These are phyloP conservation scores for Smallanthus sonchifolius DNA, from an alignment of 129 eudicot genomes.

Conservation along the genomic window DNA sequence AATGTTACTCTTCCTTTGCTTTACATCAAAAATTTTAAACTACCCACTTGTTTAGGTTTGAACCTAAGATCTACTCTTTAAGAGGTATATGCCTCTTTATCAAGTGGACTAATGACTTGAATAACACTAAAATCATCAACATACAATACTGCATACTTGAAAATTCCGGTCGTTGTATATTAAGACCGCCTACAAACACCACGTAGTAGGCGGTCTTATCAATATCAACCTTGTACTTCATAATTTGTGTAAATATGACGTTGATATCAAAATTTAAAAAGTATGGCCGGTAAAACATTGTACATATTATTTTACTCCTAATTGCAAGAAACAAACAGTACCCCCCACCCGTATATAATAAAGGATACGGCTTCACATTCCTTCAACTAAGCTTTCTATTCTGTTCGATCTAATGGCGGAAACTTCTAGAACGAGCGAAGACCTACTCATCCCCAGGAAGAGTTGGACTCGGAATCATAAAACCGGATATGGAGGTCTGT, in stretches of 20 bases:
- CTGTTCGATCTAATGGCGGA: slow-evolving; percentile 19
- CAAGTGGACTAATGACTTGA: no score
- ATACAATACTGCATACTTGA: no score
- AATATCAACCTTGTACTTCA: neutral
- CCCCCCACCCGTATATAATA: neutral
- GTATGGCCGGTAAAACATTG: neutral
- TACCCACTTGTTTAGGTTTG: no score
- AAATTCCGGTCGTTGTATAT: no score
- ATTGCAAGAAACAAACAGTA: neutral
- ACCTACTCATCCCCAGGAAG: slow-evolving; percentile 27
- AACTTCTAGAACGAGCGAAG: slow-evolving; percentile 33
- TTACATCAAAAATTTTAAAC: no score
- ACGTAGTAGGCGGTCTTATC: neutral
- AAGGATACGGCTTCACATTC: neutral
- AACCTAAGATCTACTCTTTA: no score
- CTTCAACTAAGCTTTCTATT: slow-evolving; percentile 3
- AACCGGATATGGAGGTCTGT: neutral
- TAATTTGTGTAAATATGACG: neutral
- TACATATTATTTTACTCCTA: neutral
- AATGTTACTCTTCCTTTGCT: no score
- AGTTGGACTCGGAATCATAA: neutral
- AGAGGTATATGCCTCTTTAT: no score
- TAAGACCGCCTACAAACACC: no score
- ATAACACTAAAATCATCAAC: no score
- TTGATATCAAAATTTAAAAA: neutral